Evolutionary conservation across 140 eudicot genomes (phyloP).

Genomic region (Anethum foeniculum): DNA sequence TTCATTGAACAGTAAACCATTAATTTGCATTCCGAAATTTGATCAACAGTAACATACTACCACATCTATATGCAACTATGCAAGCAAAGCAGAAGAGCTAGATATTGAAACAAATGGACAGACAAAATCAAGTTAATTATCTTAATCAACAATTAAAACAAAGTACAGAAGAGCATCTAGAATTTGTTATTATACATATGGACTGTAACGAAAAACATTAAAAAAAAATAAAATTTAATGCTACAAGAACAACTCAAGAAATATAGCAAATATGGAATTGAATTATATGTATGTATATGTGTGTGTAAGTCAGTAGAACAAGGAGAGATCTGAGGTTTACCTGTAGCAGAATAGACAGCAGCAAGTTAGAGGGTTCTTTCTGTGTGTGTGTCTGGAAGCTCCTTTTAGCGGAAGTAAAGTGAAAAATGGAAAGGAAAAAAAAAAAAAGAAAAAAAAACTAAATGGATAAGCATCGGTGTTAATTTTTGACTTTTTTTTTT

Average conservation of each 20-base stretch:
- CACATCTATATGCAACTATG: not conserved
- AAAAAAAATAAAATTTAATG: not conserved
- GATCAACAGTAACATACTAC: not conserved
- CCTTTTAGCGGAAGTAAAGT: not conserved
- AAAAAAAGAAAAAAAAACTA: no score
- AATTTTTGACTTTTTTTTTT: not conserved
- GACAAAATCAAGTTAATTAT: not conserved
- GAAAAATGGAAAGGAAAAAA: not conserved
- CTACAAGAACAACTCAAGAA: not conserved
- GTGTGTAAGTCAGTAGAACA: not conserved
- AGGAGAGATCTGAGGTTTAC: not conserved
- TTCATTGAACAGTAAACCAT: not conserved
- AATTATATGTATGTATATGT: not conserved
- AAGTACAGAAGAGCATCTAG: not conserved
- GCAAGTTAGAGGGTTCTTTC: not conserved
- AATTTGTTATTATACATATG: not conserved
- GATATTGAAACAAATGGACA: not conserved
- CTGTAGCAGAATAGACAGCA: constrained; percentile 1
- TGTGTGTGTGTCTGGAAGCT: not conserved
- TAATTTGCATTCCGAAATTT: not conserved
- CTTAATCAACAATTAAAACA: not conserved
- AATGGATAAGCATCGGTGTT: not conserved
- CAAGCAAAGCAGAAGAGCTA: not conserved
- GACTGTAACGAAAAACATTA: not conserved
- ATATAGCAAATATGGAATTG: not conserved